These are phyloP conservation scores for Phyllosticta citrichinensis DNA, from an alignment of 2,329 filamentous ascomycete genomes.

Conservation along the genomic window DNA sequence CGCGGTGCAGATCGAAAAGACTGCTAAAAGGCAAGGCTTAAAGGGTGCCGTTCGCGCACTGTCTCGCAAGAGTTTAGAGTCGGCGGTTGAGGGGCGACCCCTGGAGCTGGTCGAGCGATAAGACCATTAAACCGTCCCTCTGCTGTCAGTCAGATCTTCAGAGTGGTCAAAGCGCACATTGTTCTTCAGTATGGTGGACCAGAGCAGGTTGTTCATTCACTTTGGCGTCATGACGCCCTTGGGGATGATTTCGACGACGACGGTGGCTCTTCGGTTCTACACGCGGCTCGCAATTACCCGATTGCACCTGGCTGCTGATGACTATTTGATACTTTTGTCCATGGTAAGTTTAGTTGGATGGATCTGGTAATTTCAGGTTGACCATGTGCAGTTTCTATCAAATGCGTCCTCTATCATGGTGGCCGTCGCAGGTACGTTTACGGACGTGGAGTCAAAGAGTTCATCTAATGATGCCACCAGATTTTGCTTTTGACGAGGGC, in stretches of 20 bases:
- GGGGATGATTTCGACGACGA: background rate
- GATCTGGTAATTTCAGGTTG: background rate
- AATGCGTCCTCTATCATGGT: background rate
- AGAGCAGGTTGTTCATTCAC: background rate
- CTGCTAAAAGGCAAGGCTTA: background rate
- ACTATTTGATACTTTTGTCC: background rate
- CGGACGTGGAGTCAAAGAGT: background rate
- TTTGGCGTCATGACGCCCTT: conserved; percentile 1
- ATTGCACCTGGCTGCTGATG: background rate
- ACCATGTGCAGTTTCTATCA: background rate
- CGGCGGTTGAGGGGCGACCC: background rate
- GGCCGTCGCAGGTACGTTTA: background rate
- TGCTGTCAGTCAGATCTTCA: background rate
- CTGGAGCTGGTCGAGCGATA: background rate
- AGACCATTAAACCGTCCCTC: background rate
- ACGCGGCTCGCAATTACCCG: background rate
- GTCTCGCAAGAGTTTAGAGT: background rate
- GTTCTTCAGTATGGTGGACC: background rate
- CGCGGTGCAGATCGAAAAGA: background rate
- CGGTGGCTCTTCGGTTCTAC: background rate
- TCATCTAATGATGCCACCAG: background rate
- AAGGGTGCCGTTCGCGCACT: background rate
- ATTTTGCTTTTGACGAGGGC: background rate
- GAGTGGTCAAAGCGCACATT: background rate
- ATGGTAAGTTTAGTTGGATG: background rate